These are phyloP conservation scores for Hypoxylon sp. DNA, from an alignment of 2,329 filamentous ascomycete species.

Conservation along the genomic window DNA sequence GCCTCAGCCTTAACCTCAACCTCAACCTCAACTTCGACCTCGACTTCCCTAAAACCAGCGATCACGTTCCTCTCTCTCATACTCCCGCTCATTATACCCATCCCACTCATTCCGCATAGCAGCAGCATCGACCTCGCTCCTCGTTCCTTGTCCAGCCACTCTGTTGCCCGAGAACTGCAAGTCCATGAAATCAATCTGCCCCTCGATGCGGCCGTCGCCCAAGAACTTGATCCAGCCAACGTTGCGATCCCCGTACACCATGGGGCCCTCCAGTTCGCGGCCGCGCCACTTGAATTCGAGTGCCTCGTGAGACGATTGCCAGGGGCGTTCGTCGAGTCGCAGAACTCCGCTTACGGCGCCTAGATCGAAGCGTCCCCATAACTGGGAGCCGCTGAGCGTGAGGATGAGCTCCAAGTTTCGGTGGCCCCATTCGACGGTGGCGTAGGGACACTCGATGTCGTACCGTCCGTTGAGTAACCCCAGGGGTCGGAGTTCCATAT, in stretches of 20 bases:
- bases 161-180: constrained; percentile 53
- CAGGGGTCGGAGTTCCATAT: constrained; percentile 48
- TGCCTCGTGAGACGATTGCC: constrained; percentile 49
- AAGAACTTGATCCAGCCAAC: constrained; percentile 57
- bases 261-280: constrained; percentile 51
- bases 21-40: not conserved
- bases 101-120: constrained; percentile 53
- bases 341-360: constrained; percentile 61
- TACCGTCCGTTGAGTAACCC: constrained; percentile 64
- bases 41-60: constrained; percentile 33
- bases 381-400: constrained; percentile 56
- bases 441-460: constrained; percentile 53
- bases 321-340: constrained; percentile 57
- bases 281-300: constrained; percentile 59
- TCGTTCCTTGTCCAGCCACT: constrained; percentile 49
- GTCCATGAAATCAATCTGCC: constrained; percentile 49
- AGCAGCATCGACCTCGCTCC: constrained; percentile 50
- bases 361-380: constrained; percentile 65
- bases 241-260: constrained; percentile 50
- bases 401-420: constrained; percentile 56
- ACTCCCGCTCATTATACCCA: constrained; percentile 51
- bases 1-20: not conserved
- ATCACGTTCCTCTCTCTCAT: constrained; percentile 49
- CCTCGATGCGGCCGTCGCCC: constrained; percentile 57
- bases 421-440: constrained; percentile 50